Conservation (phyloP, 2,329 filamentous ascomycete genomes). For the Epichloe scottii region DNA sequence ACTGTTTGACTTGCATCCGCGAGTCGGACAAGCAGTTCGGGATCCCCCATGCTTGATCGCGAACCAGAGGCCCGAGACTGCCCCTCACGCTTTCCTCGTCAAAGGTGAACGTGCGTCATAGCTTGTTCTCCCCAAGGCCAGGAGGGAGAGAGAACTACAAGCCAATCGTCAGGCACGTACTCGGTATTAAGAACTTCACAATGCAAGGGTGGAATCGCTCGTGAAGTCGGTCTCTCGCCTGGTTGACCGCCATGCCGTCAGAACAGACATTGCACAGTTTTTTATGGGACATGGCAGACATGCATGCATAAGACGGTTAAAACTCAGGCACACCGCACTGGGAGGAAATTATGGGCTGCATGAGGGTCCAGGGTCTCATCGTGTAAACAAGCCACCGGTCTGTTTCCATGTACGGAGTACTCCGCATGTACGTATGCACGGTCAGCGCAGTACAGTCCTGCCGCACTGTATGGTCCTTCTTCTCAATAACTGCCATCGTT, state of each 20-base stretch:
- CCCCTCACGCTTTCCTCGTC: background rate
- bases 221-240: background rate
- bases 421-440: too few relatives aligned
- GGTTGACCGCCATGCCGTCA: slow-evolving; percentile 1
- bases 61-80: background rate
- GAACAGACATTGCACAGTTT: background rate
- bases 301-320: background rate
- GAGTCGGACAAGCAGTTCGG: slow-evolving; percentile 1
- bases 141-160: background rate
- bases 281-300: slow-evolving; percentile 2
- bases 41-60: background rate
- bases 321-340: slow-evolving; percentile 2
- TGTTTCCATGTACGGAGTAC: background rate
- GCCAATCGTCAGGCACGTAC: background rate
- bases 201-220: background rate
- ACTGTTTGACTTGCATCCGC: slow-evolving; percentile 3
- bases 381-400: background rate
- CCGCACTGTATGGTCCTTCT: background rate
- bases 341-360: slow-evolving; percentile 1
- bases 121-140: background rate
- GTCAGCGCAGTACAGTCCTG: background rate
- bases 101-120: background rate
- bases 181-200: background rate
- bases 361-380: slow-evolving; percentile 2
- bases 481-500: background rate